Evolutionary conservation across 129 eudicot species (phyloP).

Genomic region (Flaveria bidentis): DNA sequence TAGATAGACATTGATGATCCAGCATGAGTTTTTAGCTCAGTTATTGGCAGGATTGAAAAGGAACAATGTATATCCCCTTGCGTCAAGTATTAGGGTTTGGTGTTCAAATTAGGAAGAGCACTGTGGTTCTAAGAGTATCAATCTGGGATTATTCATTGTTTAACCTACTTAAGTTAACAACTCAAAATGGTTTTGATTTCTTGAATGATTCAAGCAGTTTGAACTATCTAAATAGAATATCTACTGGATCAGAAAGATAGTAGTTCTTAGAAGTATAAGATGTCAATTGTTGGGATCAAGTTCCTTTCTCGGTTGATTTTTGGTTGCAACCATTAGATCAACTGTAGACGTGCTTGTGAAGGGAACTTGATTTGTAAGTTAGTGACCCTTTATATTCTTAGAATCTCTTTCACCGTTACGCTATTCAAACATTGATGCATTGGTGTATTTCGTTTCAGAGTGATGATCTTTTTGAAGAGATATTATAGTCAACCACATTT

Average conservation of each 20-base stretch:
- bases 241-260: not conserved
- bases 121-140: not conserved
- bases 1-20: not conserved
- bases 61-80: not conserved
- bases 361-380: not conserved
- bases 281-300: not conserved
- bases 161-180: not conserved
- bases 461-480: not conserved
- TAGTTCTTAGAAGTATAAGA: not conserved
- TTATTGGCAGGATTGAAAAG: conserved; percentile 7
- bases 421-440: not conserved
- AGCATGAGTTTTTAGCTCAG: not conserved
- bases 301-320: not conserved
- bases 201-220: not conserved
- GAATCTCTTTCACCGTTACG: not conserved
- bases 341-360: not conserved
- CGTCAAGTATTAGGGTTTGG: not conserved
- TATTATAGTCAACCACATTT: not conserved
- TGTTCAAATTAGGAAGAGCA: not conserved
- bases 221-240: not conserved
- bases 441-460: not conserved
- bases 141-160: not conserved
- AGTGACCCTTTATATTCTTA: not conserved
- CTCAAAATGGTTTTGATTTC: not conserved
- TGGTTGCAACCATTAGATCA: not conserved